Percentiles rank a stretch among this genome's conserved stretches.
These are phyloP conservation scores for Gliomastix tumulicola DNA, from an alignment of 2,329 filamentous ascomycete genomes.

Conservation along the genomic window DNA sequence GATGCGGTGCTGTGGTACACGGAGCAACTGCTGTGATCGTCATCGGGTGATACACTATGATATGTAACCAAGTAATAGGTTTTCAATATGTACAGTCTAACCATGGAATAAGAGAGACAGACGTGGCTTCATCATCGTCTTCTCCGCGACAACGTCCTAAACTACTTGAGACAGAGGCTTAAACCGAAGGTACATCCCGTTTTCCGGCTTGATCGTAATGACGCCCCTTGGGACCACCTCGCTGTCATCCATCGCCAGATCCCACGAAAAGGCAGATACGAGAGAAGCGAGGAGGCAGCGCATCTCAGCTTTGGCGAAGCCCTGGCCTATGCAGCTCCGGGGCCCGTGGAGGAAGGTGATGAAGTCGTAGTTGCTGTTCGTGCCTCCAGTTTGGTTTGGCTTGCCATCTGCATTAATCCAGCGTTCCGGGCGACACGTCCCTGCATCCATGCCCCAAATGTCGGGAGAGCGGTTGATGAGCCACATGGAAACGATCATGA, in stretches of 20 bases:
- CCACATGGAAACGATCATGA: constrained; percentile 49
- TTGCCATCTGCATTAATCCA: constrained; percentile 47
- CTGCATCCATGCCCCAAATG: constrained; percentile 62
- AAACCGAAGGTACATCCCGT: constrained; percentile 54
- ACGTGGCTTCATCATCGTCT: no score
- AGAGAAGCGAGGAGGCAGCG: constrained; percentile 63
- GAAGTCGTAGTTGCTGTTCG: constrained; percentile 62
- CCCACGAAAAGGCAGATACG: constrained; percentile 56
- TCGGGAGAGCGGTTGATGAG: constrained; percentile 55
- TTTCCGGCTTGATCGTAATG: constrained; percentile 60
- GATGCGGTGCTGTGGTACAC: no score
- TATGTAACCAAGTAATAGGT: no score
- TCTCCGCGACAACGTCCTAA: no score
- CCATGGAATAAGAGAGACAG: no score
- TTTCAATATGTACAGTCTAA: no score
- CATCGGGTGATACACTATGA: no score
- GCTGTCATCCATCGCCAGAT: constrained; percentile 48
- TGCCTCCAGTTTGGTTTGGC: constrained; percentile 59
- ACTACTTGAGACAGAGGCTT: no score
- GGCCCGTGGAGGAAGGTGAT: constrained; percentile 67
- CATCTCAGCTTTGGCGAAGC: constrained; percentile 68
- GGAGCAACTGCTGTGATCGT: no score
- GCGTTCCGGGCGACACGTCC: constrained; percentile 61
- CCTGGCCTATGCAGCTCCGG: constrained; percentile 17
- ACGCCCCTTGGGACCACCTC: constrained; percentile 54